Evolutionary conservation across 106 monocot genomes (phyloP).

Genomic region (Platanthera zijinensis): DNA sequence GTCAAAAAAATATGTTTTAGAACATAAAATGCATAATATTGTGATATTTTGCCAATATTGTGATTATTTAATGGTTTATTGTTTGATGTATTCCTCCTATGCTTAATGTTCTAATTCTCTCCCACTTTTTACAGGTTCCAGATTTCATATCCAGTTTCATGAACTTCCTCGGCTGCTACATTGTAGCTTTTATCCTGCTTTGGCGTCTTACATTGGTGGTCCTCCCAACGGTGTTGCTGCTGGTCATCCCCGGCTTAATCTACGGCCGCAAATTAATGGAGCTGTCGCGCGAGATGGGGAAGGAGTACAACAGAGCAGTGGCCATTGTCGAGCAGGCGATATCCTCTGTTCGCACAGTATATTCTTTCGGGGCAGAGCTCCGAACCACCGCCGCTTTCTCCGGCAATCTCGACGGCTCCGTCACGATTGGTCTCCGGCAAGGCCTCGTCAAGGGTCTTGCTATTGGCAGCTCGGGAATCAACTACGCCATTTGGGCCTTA

Average conservation of each 20-base stretch:
- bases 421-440: conserved; percentile 42
- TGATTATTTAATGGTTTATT: too few species aligned
- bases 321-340: conserved; percentile 47
- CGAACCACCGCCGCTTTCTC: conserved; percentile 38
- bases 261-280: conserved; percentile 29
- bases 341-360: conserved; percentile 48
- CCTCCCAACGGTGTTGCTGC: conserved; percentile 25
- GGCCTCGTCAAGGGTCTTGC: conserved; percentile 50
- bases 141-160: conserved; percentile 41
- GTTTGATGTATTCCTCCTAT: too few species aligned
- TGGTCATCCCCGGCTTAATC: conserved; percentile 45
- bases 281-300: conserved; percentile 21
- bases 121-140: too few species aligned
- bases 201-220: conserved; percentile 49
- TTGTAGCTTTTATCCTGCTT: conserved; percentile 33
- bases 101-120: too few species aligned
- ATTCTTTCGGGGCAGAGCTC: conserved; percentile 51
- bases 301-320: conserved; percentile 33
- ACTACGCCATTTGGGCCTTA: conserved; percentile 60
- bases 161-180: conserved; percentile 35
- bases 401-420: conserved; percentile 27
- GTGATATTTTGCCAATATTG: too few species aligned
- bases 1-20: too few species aligned
- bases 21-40: too few species aligned
- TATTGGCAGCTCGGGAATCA: conserved; percentile 54